Conservation (phyloP, 352 stramenopile species). For the Phytophthora sp. region DNA sequence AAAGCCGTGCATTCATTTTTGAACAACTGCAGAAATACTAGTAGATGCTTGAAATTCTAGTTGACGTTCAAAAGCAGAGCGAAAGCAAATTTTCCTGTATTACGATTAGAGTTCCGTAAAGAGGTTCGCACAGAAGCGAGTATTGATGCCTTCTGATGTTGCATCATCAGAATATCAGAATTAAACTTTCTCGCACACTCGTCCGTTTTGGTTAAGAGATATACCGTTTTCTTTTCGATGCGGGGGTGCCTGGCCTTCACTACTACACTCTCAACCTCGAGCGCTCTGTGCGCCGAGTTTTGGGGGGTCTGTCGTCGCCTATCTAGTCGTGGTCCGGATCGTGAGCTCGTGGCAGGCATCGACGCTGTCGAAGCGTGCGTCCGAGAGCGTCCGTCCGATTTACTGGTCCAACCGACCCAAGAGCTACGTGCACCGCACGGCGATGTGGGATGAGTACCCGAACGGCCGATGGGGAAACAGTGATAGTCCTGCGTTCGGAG, state of each 20-base stretch:
- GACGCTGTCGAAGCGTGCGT: constrained; percentile 87
- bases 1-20: too few species aligned
- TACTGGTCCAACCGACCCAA: constrained; percentile 99
- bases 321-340: constrained; percentile 55
- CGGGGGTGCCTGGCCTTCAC: constrained; percentile 87
- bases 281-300: constrained; percentile 87
- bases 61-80: too few species aligned
- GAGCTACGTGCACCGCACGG: constrained; percentile 97
- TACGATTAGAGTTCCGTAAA: constrained; percentile 11
- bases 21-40: too few species aligned
- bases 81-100: too few species aligned
- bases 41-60: too few species aligned
- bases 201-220: constrained; percentile 47
- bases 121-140: constrained; percentile 34
- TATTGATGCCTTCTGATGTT: constrained; percentile 19
- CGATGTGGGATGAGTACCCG: constrained; percentile 97
- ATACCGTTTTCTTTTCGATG: constrained; percentile 73
- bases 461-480: constrained; percentile 97
- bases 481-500: constrained; percentile 95
- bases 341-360: constrained; percentile 94
- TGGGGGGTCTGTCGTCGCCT: constrained; percentile 79
- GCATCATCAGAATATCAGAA: constrained; percentile 1
- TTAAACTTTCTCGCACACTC: constrained; percentile 41
- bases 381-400: constrained; percentile 95
- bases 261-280: constrained; percentile 97